phyloP scores from a whole-genome alignment of 306 rosid genomes.

The Quercus wislizeni region DNA sequence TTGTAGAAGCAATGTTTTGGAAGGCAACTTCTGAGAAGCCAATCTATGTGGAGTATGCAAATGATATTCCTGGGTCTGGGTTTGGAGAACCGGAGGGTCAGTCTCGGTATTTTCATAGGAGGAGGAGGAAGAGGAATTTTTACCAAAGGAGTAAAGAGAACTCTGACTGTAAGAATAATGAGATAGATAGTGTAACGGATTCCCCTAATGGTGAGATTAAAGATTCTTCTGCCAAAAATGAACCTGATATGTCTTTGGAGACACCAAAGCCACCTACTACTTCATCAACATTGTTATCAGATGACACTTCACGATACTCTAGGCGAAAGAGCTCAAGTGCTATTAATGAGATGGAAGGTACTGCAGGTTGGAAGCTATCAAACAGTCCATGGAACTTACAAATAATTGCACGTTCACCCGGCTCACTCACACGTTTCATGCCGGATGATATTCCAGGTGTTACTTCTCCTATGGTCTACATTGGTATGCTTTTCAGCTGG shows the following conservation, averaged over 20 bases:
- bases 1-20: conserved; percentile 91
- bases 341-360: conserved; percentile 67
- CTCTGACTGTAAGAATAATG: conserved; percentile 42
- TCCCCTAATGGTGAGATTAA: conserved; percentile 24
- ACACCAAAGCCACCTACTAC: conserved; percentile 34
- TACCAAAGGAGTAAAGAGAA: conserved; percentile 58
- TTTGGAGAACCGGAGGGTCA: conserved; percentile 84
- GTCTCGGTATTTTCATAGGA: conserved; percentile 52
- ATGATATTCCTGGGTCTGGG: conserved; percentile 97
- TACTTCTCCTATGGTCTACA: conserved; percentile 97
- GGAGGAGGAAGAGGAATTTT: conserved; percentile 71
- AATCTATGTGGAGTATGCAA: conserved; percentile 89
- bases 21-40: conserved; percentile 91
- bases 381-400: conserved; percentile 99
- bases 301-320: conserved; percentile 46
- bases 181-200: conserved; percentile 23
- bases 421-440: conserved; percentile 98
- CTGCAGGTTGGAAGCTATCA: conserved; percentile 98
- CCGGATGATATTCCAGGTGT: conserved; percentile 99
- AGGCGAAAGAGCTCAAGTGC: conserved; percentile 50
- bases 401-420: conserved; percentile 91
- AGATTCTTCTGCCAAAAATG: conserved; percentile 29
- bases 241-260: conserved; percentile 30
- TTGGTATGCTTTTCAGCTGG: conserved; percentile 99
- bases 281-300: conserved; percentile 27